A percentile compares a stretch with the other conserved stretches of the same genome.
phyloP scores from a whole-genome alignment of 108 stramenopile genomes.

The Nitzschia palea region DNA sequence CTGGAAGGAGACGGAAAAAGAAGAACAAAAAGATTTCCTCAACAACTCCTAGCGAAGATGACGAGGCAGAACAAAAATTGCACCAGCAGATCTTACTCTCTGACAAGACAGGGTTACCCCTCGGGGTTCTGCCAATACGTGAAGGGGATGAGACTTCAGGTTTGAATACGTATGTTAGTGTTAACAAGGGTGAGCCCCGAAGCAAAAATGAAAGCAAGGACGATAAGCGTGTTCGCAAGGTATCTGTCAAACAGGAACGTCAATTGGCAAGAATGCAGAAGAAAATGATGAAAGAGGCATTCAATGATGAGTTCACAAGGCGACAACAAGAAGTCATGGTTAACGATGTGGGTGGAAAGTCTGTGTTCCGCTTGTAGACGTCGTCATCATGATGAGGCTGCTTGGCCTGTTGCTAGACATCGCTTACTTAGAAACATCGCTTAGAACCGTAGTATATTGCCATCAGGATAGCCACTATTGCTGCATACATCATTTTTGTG shows the following conservation, averaged over 20 bases:
- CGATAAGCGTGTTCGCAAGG: constrained; percentile 89
- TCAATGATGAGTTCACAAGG: constrained; percentile 79
- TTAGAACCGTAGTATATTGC: too few relatives aligned
- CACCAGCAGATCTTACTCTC: constrained; percentile 70
- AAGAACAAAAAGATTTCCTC: constrained; percentile 39
- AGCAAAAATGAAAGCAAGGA: constrained; percentile 72
- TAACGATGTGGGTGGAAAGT: constrained; percentile 74
- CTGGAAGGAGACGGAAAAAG: constrained; percentile 41
- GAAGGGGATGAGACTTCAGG: constrained; percentile 33
- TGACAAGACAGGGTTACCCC: constrained; percentile 88
- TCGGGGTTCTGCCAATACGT: constrained; percentile 66
- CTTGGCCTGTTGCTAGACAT: too few relatives aligned
- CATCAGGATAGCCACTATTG: too few relatives aligned
- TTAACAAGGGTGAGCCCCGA: constrained; percentile 84
- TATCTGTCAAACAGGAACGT: constrained; percentile 80
- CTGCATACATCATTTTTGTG: too few relatives aligned
- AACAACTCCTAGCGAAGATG: constrained; percentile 7
- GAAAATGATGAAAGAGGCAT: constrained; percentile 87
- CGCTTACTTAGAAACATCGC: too few relatives aligned
- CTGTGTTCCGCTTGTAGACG: constrained; percentile 76
- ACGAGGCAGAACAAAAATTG: constrained; percentile 27
- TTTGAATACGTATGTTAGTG: constrained; percentile 64
- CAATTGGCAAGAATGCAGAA: constrained; percentile 88
- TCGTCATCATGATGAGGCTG: too few relatives aligned
- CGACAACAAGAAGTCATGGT: constrained; percentile 46